Evolutionary conservation across 129 eudicot genomes (phyloP).

Genomic region (Centrapalus pauciflorus): DNA sequence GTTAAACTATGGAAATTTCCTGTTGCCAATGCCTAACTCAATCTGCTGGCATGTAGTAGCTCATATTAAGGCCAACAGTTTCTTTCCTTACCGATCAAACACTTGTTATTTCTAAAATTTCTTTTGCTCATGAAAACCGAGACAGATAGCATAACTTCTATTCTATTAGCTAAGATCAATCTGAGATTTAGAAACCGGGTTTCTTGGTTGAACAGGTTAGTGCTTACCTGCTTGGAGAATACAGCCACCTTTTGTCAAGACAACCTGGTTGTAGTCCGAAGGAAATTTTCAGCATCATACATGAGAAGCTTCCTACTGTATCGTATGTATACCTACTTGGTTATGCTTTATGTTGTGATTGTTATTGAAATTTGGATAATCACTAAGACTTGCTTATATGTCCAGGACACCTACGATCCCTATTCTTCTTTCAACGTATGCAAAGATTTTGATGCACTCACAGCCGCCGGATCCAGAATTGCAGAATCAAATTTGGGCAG

Average conservation of each 20-base stretch:
- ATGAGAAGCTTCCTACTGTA: slow-evolving; percentile 95
- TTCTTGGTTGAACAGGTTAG: slow-evolving; percentile 57
- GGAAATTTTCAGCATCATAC: slow-evolving; percentile 78
- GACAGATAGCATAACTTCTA: neutral
- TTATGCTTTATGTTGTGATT: slow-evolving; percentile 4
- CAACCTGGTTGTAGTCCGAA: slow-evolving; percentile 91
- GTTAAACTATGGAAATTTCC: neutral
- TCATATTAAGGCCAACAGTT: neutral
- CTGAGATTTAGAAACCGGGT: slow-evolving; percentile 1
- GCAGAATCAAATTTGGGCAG: slow-evolving; percentile 86
- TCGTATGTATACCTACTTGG: slow-evolving; percentile 51
- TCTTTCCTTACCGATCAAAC: neutral
- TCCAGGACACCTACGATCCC: slow-evolving; percentile 86
- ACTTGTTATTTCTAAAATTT: neutral
- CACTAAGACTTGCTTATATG: slow-evolving; percentile 7
- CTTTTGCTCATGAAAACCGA: neutral
- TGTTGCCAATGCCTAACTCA: neutral
- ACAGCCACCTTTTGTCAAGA: slow-evolving; percentile 92
- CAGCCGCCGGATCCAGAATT: slow-evolving; percentile 84
- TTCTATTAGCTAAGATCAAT: slow-evolving; percentile 9
- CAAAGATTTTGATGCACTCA: slow-evolving; percentile 92
- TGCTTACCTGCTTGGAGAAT: slow-evolving; percentile 97
- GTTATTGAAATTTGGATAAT: neutral
- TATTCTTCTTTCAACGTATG: slow-evolving; percentile 89
- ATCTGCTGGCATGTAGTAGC: neutral